Evolutionary conservation across 2,329 filamentous ascomycete species (phyloP), one percentile per base, ranked within the genome.

Genomic region (Monilinia vaccinii-corymbosi): DNA sequence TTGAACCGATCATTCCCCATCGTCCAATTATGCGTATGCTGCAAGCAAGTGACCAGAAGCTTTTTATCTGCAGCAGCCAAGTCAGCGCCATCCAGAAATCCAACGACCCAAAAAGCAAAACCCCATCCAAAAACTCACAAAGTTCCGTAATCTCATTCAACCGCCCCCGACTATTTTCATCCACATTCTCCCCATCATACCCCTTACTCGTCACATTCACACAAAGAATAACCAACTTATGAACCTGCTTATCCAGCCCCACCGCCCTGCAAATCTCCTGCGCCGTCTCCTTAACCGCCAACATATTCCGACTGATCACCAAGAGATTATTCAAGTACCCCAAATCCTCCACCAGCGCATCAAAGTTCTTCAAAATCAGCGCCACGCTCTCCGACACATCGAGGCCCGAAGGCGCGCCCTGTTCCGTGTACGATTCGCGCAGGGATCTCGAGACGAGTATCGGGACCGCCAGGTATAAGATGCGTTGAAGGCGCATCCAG

Each of bases 1-100:
- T 87, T 87, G 71, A 86, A 86, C 40, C 84, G 76, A 67, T 87
- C 84, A 66, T 87, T 84, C 63, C 85, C 85, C 60, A 84, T 83
- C 1, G 83, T 85, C 83, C 84, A 86, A 70, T 87, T 87, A 65
- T 87, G 84, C 2, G 83, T 81, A 69, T 87, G 83, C 67, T 87
- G 84, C 14, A 87, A 72, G 2, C 81, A 82, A 0, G 84, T 86
- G 2, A 87, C 83, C 2, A 87, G 75, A 1, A 87, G 74, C 67
- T 86, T 86, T 65, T 87, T 87, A 71, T 84, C 83, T 86, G 62
- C 46, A 6, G 62, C 46, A 6, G 8, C 21, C 57, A 49, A 28
- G 18, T 42, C 32, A 55, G 32, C 50, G 55, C 56, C 11, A 4
- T 44, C 2, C 34, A 25, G 44, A 40, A 16, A 52, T 1, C 6